These are phyloP conservation scores for Russula abietina DNA, from an alignment of 768 basidiomycete species.

Conservation along the genomic window DNA sequence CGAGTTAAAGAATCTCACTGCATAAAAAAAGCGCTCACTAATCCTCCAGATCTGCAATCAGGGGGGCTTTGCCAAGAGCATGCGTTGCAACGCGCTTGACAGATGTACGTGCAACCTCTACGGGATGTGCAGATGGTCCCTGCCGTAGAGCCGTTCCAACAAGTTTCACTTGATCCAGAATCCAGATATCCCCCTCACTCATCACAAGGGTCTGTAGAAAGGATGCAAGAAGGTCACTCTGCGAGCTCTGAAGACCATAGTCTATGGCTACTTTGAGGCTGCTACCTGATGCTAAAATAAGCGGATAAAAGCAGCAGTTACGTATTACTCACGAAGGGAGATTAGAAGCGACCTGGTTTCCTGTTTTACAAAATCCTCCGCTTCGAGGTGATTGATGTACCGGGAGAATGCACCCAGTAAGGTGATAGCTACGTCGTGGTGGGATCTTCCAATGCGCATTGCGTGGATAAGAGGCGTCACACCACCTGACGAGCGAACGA, in stretches of 20 bases:
- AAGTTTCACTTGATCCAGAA: constrained; percentile 62
- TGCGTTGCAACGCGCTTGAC: constrained; percentile 83
- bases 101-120: constrained; percentile 64
- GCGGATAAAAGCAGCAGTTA: not conserved
- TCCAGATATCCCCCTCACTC: constrained; percentile 93
- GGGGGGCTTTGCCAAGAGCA: constrained; percentile 69
- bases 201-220: constrained; percentile 94
- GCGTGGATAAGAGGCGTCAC: constrained; percentile 89
- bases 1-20: not conserved
- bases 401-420: constrained; percentile 87
- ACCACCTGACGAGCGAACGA: constrained; percentile 80
- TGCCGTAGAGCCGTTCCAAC: constrained; percentile 64
- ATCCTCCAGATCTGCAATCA: constrained; percentile 81
- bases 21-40: constrained; percentile 53
- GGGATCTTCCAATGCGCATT: constrained; percentile 69
- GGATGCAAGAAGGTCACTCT: constrained; percentile 81
- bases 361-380: constrained; percentile 62
- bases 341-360: constrained; percentile 70
- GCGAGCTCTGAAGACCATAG: constrained; percentile 72
- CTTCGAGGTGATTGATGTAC: constrained; percentile 84
- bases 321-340: constrained; percentile 55
- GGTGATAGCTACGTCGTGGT: constrained; percentile 79
- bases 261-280: constrained; percentile 93
- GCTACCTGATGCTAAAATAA: constrained; percentile 40
- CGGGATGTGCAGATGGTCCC: constrained; percentile 66